Evolutionary conservation across 257 asterid species (phyloP).

Genomic region (Gentiana dahurica): DNA sequence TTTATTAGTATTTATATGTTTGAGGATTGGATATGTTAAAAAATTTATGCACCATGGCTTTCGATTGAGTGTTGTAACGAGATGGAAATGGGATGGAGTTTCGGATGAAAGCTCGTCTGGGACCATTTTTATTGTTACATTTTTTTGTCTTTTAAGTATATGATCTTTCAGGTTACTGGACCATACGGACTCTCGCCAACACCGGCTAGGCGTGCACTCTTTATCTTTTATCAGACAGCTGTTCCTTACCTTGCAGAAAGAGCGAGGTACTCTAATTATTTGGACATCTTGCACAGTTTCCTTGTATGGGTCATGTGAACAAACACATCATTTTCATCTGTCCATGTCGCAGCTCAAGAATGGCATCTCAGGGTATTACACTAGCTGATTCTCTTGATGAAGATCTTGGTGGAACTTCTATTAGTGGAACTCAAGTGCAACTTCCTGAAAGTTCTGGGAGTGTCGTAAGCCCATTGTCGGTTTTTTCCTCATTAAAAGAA

Average conservation of each 20-base stretch:
- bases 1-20: too few species aligned
- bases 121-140: neutral
- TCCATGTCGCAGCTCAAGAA: slow-evolving; percentile 59
- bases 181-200: slow-evolving; percentile 87
- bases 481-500: slow-evolving; percentile 58
- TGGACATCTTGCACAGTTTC: slow-evolving; percentile 2
- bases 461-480: slow-evolving; percentile 33
- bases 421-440: slow-evolving; percentile 28
- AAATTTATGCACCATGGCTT: too few species aligned
- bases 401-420: slow-evolving; percentile 29
- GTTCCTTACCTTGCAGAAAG: slow-evolving; percentile 94
- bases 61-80: too few species aligned
- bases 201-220: slow-evolving; percentile 88
- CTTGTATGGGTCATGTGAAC: neutral
- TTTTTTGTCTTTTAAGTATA: slow-evolving; percentile 5
- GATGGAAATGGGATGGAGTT: too few species aligned
- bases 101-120: too few species aligned
- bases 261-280: slow-evolving; percentile 42
- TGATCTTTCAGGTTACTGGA: slow-evolving; percentile 66
- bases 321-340: slow-evolving; percentile 9
- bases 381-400: slow-evolving; percentile 51
- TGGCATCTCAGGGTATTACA: slow-evolving; percentile 72
- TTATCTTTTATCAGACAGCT: slow-evolving; percentile 83
- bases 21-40: too few species aligned
- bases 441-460: slow-evolving; percentile 29